phyloP scores from a whole-genome alignment of 768 basidiomycete genomes.

The Plicaturopsis crispa region DNA sequence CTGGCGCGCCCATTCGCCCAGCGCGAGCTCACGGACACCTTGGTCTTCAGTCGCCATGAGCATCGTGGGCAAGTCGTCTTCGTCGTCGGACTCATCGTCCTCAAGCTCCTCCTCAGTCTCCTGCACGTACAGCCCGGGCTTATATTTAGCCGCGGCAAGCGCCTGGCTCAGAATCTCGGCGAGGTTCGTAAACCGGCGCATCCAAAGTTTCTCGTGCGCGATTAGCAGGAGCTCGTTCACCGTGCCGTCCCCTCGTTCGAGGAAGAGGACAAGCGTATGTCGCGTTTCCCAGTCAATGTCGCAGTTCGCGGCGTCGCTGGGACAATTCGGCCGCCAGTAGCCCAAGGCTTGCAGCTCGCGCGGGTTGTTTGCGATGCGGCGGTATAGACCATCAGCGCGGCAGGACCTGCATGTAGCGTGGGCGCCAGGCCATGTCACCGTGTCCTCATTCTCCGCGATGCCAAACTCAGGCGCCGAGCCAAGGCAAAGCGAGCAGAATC shows the following conservation, averaged over 20 bases:
- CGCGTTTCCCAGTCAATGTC: slow-evolving; percentile 71
- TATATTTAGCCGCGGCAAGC: slow-evolving; percentile 48
- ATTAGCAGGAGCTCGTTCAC: slow-evolving; percentile 52
- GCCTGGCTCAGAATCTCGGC: slow-evolving; percentile 62
- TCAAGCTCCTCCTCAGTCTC: slow-evolving; percentile 25
- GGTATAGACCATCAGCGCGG: slow-evolving; percentile 60
- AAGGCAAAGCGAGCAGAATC: slow-evolving; percentile 68
- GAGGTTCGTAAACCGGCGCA: slow-evolving; percentile 56
- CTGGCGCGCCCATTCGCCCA: slow-evolving; percentile 65
- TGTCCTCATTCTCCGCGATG: slow-evolving; percentile 62
- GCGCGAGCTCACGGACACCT: slow-evolving; percentile 44
- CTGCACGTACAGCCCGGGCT: slow-evolving; percentile 23
- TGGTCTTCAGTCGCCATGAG: slow-evolving; percentile 39
- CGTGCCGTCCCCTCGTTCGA: slow-evolving; percentile 54
- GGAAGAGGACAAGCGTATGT: slow-evolving; percentile 38
- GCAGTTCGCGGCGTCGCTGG: too few relatives aligned
- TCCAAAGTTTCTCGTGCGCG: slow-evolving; percentile 67
- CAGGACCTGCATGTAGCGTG: slow-evolving; percentile 65
- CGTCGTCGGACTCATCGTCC: slow-evolving; percentile 30
- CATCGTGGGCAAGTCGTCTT: slow-evolving; percentile 35
- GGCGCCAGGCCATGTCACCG: slow-evolving; percentile 55
- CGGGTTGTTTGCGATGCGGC: slow-evolving; percentile 36
- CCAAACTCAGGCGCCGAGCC: slow-evolving; percentile 48
- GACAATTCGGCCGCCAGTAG: slow-evolving; percentile 28
- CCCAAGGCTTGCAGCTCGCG: slow-evolving; percentile 53